Evolutionary conservation across 345 rosid species (phyloP), one percentile per base, ranked within the genome.

Genomic region (Euphorbia pulcherrima): DNA sequence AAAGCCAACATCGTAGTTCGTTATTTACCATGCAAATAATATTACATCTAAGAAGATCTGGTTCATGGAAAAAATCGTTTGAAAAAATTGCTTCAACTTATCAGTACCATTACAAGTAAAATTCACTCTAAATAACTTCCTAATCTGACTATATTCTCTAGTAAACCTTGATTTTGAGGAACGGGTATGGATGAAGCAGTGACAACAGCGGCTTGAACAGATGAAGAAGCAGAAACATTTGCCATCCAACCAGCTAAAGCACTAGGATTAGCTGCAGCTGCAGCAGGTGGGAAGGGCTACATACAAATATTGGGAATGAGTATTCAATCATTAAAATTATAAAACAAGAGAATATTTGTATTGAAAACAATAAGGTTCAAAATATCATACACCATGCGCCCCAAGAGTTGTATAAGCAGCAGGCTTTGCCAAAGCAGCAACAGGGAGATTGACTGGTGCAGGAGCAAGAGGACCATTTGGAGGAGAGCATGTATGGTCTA

Each of bases 181-280:
- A 79, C 80, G 33, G 95, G 95, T 44, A 87, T 83, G n/a, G 88
- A 81, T 1, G 89, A 88, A 69, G 96, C 88, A 66, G 88, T 84
- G 67, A 87, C 89, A 77, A 88, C 90, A 72, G 96, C 87, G 39
- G 96, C 90, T 85, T 90, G 98, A 62, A 87, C 88, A 17, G 97
- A 79, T 46, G 97, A 87, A 64, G 97, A 79, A 70, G 89, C 90
- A 67, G 87, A 86, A 52, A 85, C 84, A 81, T 82, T 83, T 72
- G 91, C 89, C 83, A 92, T 92, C 83, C 97, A 91, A 71, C 97
- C 88, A 70, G 96, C 90, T 56, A 88, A 75, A 60, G 94, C 85
- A 76, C 77, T 80, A 58, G 93, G 84, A 82, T 81, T 85, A n/a
- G 86, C 85, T 39, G 86, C 79, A 23, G 85, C 83, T 23, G 83